Evolutionary conservation across 2,329 filamentous ascomycete species (phyloP).

Genomic region (Beauveria australis): DNA sequence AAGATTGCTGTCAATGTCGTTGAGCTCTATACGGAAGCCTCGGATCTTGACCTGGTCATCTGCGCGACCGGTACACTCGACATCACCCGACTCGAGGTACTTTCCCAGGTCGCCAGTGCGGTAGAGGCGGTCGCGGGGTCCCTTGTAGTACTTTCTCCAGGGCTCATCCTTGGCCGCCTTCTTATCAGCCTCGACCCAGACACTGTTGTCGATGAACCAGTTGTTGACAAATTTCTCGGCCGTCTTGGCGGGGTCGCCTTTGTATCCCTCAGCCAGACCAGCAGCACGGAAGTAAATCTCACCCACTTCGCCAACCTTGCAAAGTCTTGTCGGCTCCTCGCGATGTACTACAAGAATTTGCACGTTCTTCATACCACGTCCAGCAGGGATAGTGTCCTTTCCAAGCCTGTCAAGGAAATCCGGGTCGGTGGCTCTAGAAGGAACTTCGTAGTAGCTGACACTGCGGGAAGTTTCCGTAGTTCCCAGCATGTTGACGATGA

Average conservation of each 20-base stretch:
- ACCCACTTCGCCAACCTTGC: conserved; percentile 71
- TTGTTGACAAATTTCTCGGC: conserved; percentile 71
- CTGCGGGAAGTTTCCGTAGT: conserved; percentile 77
- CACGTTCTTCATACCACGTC: conserved; percentile 79
- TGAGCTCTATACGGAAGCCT: conserved; percentile 89
- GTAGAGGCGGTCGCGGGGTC: conserved; percentile 80
- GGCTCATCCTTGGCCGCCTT: conserved; percentile 51
- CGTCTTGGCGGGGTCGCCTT: conserved; percentile 46
- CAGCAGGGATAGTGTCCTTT: conserved; percentile 68
- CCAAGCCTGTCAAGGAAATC: conserved; percentile 31
- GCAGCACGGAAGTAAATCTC: conserved; percentile 78
- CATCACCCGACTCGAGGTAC: conserved; percentile 58
- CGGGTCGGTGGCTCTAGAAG: conserved; percentile 42
- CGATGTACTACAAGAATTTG: conserved; percentile 79
- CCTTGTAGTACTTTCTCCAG: conserved; percentile 72
- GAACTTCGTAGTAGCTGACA: conserved; percentile 77
- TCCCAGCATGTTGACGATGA: conserved; percentile 80
- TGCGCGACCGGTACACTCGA: conserved; percentile 66
- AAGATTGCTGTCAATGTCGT: conserved; percentile 82
- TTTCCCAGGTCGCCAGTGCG: conserved; percentile 78
- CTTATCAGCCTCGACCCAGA: conserved; percentile 59
- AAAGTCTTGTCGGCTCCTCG: conserved; percentile 57
- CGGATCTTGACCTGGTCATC: conserved; percentile 94
- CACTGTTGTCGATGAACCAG: conserved; percentile 73
- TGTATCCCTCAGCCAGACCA: conserved; percentile 77